A percentile compares a stretch with the other conserved stretches of the same genome.
These are phyloP conservation scores for Penicillium corylophilum DNA, from an alignment of 2,329 filamentous ascomycete species.

Conservation along the genomic window DNA sequence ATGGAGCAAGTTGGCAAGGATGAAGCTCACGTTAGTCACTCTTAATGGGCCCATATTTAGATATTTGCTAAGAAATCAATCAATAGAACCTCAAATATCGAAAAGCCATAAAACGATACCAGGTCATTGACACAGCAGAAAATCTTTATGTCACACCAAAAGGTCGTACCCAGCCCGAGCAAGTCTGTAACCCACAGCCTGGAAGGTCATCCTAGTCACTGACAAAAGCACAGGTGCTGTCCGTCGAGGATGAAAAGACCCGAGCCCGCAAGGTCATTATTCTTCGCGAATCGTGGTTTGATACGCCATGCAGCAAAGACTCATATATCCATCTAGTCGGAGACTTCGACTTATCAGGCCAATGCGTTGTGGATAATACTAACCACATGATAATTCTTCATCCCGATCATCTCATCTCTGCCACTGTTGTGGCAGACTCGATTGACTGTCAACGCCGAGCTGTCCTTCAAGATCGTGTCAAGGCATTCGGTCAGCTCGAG, in stretches of 20 bases:
- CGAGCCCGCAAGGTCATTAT: slow-evolving; percentile 67
- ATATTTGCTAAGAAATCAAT: slow-evolving; percentile 61
- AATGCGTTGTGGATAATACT: slow-evolving; percentile 78
- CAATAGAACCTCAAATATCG: slow-evolving; percentile 65
- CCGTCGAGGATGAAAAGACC: slow-evolving; percentile 76
- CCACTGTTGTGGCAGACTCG: slow-evolving; percentile 94
- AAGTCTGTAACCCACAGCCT: slow-evolving; percentile 54
- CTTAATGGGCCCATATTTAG: slow-evolving; percentile 34
- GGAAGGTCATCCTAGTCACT: slow-evolving; percentile 12
- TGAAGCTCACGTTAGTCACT: slow-evolving; percentile 64
- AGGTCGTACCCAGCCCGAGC: slow-evolving; percentile 63
- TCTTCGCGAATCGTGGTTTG: slow-evolving; percentile 82
- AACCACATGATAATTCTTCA: slow-evolving; percentile 88
- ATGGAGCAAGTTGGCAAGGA: slow-evolving; percentile 62
- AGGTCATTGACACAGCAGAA: slow-evolving; percentile 72
- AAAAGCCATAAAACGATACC: slow-evolving; percentile 79
- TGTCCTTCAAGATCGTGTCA: slow-evolving; percentile 91
- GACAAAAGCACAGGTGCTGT: slow-evolving; percentile 60
- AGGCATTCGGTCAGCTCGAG: slow-evolving; percentile 78
- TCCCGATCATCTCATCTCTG: slow-evolving; percentile 91
- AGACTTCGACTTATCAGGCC: slow-evolving; percentile 65
- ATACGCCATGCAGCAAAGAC: slow-evolving; percentile 71
- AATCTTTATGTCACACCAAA: slow-evolving; percentile 65
- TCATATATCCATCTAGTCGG: slow-evolving; percentile 87
- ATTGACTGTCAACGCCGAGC: slow-evolving; percentile 88